phyloP scores from a whole-genome alignment of 176 grass and related monocot genomes.

The Eleusine coracana region DNA sequence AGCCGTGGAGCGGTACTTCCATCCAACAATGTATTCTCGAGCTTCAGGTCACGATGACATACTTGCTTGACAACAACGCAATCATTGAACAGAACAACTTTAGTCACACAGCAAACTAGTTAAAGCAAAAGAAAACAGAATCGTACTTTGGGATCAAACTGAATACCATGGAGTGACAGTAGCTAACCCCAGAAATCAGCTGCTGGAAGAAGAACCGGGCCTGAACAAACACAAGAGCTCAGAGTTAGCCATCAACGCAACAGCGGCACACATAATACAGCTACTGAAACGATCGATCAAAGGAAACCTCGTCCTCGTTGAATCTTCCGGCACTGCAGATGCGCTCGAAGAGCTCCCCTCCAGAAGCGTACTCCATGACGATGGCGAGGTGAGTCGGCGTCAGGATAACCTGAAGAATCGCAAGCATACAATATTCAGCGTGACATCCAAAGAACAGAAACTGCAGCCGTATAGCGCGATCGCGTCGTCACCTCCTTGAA shows the following conservation, averaged over 20 bases:
- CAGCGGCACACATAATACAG: background rate
- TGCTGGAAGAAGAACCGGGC: constrained; percentile 91
- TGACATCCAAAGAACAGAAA: too few relatives aligned
- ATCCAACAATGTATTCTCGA: constrained; percentile 61
- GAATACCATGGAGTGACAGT: constrained; percentile 80
- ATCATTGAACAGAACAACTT: background rate
- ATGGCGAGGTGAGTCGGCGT: constrained; percentile 99
- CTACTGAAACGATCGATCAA: background rate
- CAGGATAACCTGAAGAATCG: constrained; percentile 73
- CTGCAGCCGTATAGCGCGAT: background rate
- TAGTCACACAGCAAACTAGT: background rate
- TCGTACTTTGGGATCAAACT: background rate
- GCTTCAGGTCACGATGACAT: constrained; percentile 74
- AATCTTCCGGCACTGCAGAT: constrained; percentile 89
- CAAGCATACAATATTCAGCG: too few relatives aligned
- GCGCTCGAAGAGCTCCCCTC: constrained; percentile 92
- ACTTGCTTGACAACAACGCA: constrained; percentile 65
- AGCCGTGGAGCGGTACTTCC: constrained; percentile 48
- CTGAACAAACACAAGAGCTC: constrained; percentile 30
- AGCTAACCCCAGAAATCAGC: constrained; percentile 84
- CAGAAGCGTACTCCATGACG: constrained; percentile 99
- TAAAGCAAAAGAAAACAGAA: too few relatives aligned
- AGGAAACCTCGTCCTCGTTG: constrained; percentile 84
- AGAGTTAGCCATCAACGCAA: background rate
- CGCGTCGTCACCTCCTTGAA: constrained; percentile 82